These are phyloP conservation scores for Pythium aristosporum DNA, from an alignment of 352 stramenopile genomes.

Conservation along the genomic window DNA sequence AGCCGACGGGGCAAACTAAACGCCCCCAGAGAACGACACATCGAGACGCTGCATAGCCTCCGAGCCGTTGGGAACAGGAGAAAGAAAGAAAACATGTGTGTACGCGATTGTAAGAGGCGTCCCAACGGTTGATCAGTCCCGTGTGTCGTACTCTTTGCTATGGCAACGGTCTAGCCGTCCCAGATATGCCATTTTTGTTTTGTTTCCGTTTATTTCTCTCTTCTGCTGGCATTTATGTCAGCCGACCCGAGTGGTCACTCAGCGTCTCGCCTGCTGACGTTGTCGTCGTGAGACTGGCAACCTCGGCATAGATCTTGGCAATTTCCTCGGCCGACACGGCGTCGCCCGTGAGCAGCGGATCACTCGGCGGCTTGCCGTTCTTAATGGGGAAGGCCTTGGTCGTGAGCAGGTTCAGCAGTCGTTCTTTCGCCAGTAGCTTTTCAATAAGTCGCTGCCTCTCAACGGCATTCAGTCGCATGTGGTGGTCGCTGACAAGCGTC, in stretches of 20 bases:
- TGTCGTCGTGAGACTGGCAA: constrained; percentile 16
- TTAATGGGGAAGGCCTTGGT: constrained; percentile 64
- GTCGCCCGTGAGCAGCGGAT: constrained; percentile 46
- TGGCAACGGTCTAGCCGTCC: background rate
- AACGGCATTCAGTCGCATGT: constrained; percentile 30
- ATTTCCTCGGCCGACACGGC: constrained; percentile 48
- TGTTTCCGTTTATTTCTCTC: constrained; percentile 13
- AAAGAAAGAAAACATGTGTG: background rate
- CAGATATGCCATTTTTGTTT: background rate
- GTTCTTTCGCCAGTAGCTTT: constrained; percentile 78
- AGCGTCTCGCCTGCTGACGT: background rate
- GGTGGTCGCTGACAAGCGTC: constrained; percentile 19
- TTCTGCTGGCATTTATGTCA: background rate
- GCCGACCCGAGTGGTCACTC: background rate
- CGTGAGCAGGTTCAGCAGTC: constrained; percentile 78
- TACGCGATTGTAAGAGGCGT: background rate
- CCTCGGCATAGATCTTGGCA: constrained; percentile 42
- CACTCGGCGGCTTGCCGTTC: constrained; percentile 30
- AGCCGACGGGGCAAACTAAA: background rate
- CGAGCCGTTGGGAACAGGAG: background rate
- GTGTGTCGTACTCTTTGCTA: background rate
- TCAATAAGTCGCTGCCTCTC: constrained; percentile 78
- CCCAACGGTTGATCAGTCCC: background rate
- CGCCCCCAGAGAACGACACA: background rate
- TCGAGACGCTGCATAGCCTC: background rate